These are phyloP conservation scores for Penicillium verhagenii DNA, from an alignment of 495 filamentous ascomycete species.

Conservation along the genomic window DNA sequence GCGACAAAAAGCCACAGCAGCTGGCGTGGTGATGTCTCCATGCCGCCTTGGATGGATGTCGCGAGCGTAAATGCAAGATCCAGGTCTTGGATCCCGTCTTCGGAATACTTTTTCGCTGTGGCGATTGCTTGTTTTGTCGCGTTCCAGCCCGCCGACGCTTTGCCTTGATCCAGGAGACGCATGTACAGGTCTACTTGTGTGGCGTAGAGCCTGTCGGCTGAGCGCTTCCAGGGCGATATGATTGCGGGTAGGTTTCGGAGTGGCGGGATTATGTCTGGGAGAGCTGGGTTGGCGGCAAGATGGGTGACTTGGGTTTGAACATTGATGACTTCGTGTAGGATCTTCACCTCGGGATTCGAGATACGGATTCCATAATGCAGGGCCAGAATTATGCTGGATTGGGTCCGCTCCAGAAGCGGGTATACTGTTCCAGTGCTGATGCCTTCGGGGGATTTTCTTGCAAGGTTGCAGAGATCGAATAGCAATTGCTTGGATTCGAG, in stretches of 20 bases:
- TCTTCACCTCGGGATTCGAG: constrained; percentile 22
- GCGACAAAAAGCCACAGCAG: constrained; percentile 32
- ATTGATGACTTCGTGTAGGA: constrained; percentile 28
- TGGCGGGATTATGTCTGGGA: constrained; percentile 35
- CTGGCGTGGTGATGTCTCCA: constrained; percentile 33
- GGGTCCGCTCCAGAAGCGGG: constrained; percentile 26
- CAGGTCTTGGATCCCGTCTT: constrained; percentile 16
- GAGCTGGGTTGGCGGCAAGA: constrained; percentile 23
- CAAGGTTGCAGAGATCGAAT: constrained; percentile 16
- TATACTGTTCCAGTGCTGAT: constrained; percentile 24
- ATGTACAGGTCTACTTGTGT: constrained; percentile 25
- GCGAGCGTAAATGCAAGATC: constrained; percentile 32
- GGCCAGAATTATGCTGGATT: constrained; percentile 30
- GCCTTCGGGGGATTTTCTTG: not conserved
- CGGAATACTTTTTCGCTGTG: constrained; percentile 16
- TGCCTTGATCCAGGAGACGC: constrained; percentile 26
- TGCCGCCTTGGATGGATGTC: constrained; percentile 30
- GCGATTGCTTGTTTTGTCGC: constrained; percentile 30
- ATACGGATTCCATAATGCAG: constrained; percentile 39
- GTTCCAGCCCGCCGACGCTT: constrained; percentile 24
- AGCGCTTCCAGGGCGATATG: constrained; percentile 35
- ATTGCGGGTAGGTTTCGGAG: constrained; percentile 31
- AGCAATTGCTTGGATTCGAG: constrained; percentile 30
- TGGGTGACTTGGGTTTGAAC: constrained; percentile 25
- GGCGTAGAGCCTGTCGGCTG: constrained; percentile 22